A percentile compares a stretch with the other conserved stretches of the same genome.
Conservation (phyloP, 1,284 basidiomycete species). For the Trichosporon faecale region DNA sequence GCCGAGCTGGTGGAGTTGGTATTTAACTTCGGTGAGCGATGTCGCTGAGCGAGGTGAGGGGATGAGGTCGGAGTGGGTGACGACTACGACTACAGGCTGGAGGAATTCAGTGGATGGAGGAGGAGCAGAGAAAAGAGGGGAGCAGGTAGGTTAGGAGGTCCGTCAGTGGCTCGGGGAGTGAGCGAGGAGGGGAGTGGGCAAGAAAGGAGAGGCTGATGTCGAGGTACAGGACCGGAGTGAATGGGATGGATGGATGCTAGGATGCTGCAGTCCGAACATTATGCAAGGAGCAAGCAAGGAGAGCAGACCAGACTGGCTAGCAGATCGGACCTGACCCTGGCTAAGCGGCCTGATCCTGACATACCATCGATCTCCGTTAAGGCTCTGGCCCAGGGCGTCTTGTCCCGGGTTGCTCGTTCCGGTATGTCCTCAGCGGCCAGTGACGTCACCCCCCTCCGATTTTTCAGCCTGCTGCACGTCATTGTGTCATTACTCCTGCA, state of each 20-base stretch:
- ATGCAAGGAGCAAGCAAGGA: neutral
- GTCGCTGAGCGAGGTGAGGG: neutral
- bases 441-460: neutral
- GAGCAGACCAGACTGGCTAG: neutral
- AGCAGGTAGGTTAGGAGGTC: neutral
- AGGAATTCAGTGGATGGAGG: slow-evolving; percentile 7
- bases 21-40: neutral
- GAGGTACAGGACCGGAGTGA: too few relatives aligned
- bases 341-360: neutral
- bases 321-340: neutral
- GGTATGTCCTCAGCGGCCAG: neutral
- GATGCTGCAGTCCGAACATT: too few relatives aligned
- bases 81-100: neutral
- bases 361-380: neutral
- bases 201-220: neutral
- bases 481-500: neutral
- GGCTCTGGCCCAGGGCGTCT: too few relatives aligned
- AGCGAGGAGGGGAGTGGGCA: neutral
- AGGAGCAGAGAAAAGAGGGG: slow-evolving; percentile 10
- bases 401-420: neutral
- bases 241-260: too few relatives aligned
- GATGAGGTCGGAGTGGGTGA: neutral
- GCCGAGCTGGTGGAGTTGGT: neutral
- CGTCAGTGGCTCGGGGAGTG: neutral
- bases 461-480: neutral